phyloP scores from a whole-genome alignment of 805 yeast genomes.

The Candida pseudofarinosa region DNA sequence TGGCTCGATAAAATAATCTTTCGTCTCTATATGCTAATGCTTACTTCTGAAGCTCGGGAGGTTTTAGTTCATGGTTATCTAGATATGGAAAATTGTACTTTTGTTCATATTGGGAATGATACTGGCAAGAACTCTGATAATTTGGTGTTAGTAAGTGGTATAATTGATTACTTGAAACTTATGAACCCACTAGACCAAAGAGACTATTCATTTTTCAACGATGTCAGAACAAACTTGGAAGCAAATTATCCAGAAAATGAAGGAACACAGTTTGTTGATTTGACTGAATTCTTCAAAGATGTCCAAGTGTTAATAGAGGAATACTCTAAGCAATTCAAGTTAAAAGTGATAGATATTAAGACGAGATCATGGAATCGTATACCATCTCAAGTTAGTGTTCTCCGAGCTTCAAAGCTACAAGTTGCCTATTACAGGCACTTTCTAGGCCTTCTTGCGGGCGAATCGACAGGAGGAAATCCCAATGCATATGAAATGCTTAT shows the following conservation, averaged over 20 bases:
- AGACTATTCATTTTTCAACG: slow-evolving; percentile 20
- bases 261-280: slow-evolving; percentile 22
- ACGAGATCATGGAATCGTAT: slow-evolving; percentile 44
- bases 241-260: slow-evolving; percentile 11
- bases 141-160: slow-evolving; percentile 55
- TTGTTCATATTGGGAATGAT: slow-evolving; percentile 6
- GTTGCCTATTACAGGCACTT: slow-evolving; percentile 55
- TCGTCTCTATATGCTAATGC: slow-evolving; percentile 38
- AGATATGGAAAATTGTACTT: slow-evolving; percentile 14
- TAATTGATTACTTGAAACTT: slow-evolving; percentile 49
- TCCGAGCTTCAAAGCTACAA: slow-evolving; percentile 52
- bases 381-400: slow-evolving; percentile 50
- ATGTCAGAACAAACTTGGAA: slow-evolving; percentile 17
- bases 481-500: slow-evolving; percentile 40
- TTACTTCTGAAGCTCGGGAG: slow-evolving; percentile 58
- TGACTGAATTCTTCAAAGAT: slow-evolving; percentile 16
- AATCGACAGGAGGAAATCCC: slow-evolving; percentile 11
- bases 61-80: slow-evolving; percentile 52
- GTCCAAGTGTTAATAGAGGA: slow-evolving; percentile 11
- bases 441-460: slow-evolving; percentile 31
- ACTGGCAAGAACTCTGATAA: slow-evolving; percentile 6
- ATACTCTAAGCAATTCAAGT: slow-evolving; percentile 9
- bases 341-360: slow-evolving; percentile 49
- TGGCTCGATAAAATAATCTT: slow-evolving; percentile 42
- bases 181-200: slow-evolving; percentile 8